Evolutionary conservation across 371 early-diverging fungal genomes (phyloP).

Genomic region (Zopfochytrium polystomum): DNA sequence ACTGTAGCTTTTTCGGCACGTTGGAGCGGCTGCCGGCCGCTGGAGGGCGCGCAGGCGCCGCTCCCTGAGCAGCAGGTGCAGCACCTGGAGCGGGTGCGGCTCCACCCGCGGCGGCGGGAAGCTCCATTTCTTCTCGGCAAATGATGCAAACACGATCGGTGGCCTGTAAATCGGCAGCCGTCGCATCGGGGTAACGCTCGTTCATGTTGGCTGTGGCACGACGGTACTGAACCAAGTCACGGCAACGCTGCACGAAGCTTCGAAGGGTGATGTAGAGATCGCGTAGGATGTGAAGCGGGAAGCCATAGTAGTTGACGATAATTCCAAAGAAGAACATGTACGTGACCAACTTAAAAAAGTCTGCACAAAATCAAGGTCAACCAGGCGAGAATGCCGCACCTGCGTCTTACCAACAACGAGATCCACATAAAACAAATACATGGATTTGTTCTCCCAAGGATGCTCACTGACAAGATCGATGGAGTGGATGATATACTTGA

Average conservation of each 20-base stretch:
- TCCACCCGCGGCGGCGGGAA: constrained; percentile 9
- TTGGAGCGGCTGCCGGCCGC: constrained; percentile 22
- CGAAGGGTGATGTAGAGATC: constrained; percentile 92
- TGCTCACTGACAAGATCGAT: constrained; percentile 77
- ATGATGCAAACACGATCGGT: constrained; percentile 92
- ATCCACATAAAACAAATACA: constrained; percentile 86
- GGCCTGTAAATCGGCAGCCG: constrained; percentile 72
- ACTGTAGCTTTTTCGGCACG: constrained; percentile 90
- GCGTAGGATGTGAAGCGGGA: constrained; percentile 92
- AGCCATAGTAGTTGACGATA: constrained; percentile 70
- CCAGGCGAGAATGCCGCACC: constrained; percentile 5
- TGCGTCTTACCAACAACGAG: constrained; percentile 62
- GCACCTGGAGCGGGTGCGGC: constrained; percentile 25
- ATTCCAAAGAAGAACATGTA: constrained; percentile 83
- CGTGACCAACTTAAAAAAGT: constrained; percentile 82
- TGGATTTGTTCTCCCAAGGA: constrained; percentile 93
- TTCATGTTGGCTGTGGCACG: constrained; percentile 95
- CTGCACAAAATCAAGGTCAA: constrained; percentile 36
- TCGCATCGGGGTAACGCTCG: constrained; percentile 85
- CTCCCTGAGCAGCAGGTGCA: constrained; percentile 13
- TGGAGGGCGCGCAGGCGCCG: neutral
- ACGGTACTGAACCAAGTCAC: constrained; percentile 84
- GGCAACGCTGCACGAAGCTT: constrained; percentile 81
- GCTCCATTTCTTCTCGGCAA: constrained; percentile 92
- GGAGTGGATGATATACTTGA: constrained; percentile 80